These are phyloP conservation scores for Boeremia lycopersici DNA, from an alignment of 2,329 filamentous ascomycete genomes.

Conservation along the genomic window DNA sequence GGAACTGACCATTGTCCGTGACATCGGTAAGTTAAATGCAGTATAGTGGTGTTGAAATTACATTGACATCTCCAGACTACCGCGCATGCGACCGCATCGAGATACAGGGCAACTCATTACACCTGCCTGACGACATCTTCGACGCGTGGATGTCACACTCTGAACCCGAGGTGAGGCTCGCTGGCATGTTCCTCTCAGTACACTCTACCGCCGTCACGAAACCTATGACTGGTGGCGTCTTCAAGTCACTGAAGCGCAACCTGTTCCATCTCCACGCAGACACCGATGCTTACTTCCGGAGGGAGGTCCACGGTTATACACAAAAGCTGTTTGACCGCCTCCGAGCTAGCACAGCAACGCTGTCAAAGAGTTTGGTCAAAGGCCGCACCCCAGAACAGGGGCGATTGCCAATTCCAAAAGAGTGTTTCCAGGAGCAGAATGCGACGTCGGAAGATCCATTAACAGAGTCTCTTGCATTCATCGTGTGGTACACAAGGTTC, in stretches of 20 bases:
- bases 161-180: constrained; percentile 65
- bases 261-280: constrained; percentile 79
- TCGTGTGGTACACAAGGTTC: constrained; percentile 77
- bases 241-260: constrained; percentile 68
- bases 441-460: constrained; percentile 29
- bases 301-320: constrained; percentile 76
- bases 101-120: constrained; percentile 50
- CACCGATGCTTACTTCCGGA: constrained; percentile 82
- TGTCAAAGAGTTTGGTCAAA: constrained; percentile 30
- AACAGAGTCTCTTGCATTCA: constrained; percentile 65
- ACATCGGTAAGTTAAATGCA: no score
- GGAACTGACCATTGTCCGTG: constrained; percentile 53
- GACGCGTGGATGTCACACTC: constrained; percentile 46
- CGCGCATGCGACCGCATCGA: constrained; percentile 30
- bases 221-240: constrained; percentile 68
- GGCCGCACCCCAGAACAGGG: background rate
- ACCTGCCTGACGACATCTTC: constrained; percentile 57
- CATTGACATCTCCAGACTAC: constrained; percentile 28
- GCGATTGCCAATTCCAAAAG: constrained; percentile 27
- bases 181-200: constrained; percentile 81
- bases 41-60: no score
- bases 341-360: constrained; percentile 42
- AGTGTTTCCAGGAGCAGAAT: constrained; percentile 1
- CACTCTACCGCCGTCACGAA: constrained; percentile 76
- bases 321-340: constrained; percentile 79